These are phyloP conservation scores for Dictyostelium firmibasis DNA, from an alignment of 78 protist species.

Conservation along the genomic window DNA sequence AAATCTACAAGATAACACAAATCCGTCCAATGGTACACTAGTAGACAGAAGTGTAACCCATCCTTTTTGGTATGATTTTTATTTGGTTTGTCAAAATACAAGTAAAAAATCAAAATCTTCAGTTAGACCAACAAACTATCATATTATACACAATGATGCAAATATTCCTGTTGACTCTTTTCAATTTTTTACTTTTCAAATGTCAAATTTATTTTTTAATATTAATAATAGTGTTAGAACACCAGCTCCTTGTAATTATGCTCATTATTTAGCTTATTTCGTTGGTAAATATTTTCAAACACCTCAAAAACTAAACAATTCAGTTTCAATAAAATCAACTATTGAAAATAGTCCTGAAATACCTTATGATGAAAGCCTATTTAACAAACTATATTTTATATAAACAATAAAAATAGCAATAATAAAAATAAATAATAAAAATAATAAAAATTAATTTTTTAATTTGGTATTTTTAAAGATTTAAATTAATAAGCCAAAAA, in stretches of 20 bases:
- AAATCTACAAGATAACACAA: not conserved
- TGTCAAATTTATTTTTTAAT: slow-evolving; percentile 1
- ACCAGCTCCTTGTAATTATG: slow-evolving; percentile 76
- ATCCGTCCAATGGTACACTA: slow-evolving; percentile 75
- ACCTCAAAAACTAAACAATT: not conserved
- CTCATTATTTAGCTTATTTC: slow-evolving; percentile 80
- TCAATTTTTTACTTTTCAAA: slow-evolving; percentile 36
- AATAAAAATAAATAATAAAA: too few species aligned
- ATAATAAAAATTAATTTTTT: too few species aligned
- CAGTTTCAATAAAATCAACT: not conserved
- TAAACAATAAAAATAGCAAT: not conserved
- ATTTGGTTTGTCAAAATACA: slow-evolving; percentile 42
- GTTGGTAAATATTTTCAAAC: slow-evolving; percentile 37
- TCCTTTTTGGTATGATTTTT: slow-evolving; percentile 59
- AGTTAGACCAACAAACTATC: slow-evolving; percentile 75
- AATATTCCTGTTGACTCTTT: not conserved
- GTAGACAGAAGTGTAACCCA: slow-evolving; percentile 5
- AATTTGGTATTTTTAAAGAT: too few species aligned
- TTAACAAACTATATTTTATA: not conserved
- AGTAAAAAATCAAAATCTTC: slow-evolving; percentile 25
- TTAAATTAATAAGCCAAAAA: too few species aligned
- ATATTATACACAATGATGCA: slow-evolving; percentile 32
- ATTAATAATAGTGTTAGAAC: slow-evolving; percentile 31
- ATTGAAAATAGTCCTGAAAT: not conserved
- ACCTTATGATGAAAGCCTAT: slow-evolving; percentile 1